These are phyloP conservation scores for Beauveria medogensis DNA, from an alignment of 2,329 filamentous ascomycete genomes.

Conservation along the genomic window DNA sequence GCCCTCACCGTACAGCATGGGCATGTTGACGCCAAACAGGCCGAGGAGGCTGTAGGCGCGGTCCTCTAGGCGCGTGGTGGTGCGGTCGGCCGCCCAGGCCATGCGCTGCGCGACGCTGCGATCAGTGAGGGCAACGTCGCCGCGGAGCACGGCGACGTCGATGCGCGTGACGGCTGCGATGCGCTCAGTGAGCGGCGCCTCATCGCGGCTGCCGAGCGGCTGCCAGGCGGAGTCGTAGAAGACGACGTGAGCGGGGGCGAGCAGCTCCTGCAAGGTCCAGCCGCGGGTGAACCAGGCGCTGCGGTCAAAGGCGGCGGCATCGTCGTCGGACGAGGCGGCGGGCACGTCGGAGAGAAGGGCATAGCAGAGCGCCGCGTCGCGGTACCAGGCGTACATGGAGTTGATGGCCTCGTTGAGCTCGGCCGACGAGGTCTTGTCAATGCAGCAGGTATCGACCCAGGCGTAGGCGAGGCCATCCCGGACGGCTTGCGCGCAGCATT, in stretches of 20 bases:
- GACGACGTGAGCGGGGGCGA: constrained; percentile 32
- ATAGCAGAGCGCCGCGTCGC: constrained; percentile 19
- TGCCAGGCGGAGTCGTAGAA: constrained; percentile 25
- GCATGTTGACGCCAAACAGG: constrained; percentile 20
- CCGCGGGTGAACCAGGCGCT: constrained; percentile 31
- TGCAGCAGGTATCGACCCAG: constrained; percentile 26
- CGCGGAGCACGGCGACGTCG: constrained; percentile 12
- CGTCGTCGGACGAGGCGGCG: not conserved
- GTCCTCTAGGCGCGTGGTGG: constrained; percentile 19
- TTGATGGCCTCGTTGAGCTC: constrained; percentile 8
- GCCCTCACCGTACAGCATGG: constrained; percentile 19
- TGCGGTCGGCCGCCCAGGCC: constrained; percentile 17
- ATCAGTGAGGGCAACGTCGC: not conserved
- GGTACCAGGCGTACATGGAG: constrained; percentile 20
- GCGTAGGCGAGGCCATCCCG: constrained; percentile 14
- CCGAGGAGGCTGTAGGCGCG: constrained; percentile 20
- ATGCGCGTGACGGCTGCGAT: constrained; percentile 8
- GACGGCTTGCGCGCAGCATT: constrained; percentile 14
- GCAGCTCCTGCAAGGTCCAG: constrained; percentile 60
- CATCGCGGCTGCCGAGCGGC: constrained; percentile 17
- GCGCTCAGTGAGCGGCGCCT: constrained; percentile 10
- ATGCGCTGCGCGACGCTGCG: constrained; percentile 16
- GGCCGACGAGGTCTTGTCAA: constrained; percentile 6
- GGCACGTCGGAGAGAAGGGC: constrained; percentile 18
- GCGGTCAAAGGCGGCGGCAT: constrained; percentile 4